These are phyloP conservation scores for Trifolium repens DNA, from an alignment of 306 rosid species.

Conservation along the genomic window DNA sequence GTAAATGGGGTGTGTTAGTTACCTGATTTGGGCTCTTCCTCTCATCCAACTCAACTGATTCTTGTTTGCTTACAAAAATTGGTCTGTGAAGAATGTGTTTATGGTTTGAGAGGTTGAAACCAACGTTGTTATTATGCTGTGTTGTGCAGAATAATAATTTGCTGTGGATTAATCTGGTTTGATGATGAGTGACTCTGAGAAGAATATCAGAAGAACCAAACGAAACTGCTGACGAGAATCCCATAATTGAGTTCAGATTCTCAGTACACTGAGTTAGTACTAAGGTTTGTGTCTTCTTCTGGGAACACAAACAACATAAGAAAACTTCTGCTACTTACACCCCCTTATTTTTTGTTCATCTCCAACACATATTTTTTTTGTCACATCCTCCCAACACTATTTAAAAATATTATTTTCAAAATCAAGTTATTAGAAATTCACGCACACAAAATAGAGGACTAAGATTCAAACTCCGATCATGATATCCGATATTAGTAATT, in stretches of 20 bases:
- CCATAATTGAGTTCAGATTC: neutral
- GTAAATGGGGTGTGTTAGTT: neutral
- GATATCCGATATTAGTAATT: no score
- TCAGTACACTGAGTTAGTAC: no score
- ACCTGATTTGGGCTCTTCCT: conserved; percentile 5
- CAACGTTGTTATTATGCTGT: neutral
- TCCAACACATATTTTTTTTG: no score
- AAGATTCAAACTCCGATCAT: no score
- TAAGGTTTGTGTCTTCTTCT: neutral
- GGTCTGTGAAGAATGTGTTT: neutral
- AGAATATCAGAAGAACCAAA: neutral
- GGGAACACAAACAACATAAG: no score
- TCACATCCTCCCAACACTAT: no score
- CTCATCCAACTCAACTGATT: neutral
- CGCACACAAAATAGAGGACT: no score
- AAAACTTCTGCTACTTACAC: no score
- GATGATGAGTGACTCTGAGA: neutral
- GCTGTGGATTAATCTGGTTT: neutral
- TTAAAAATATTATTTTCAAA: no score
- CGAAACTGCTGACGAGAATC: neutral
- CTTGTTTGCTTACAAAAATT: neutral
- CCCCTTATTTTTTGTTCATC: no score
- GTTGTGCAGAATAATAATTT: neutral
- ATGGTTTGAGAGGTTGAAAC: neutral
- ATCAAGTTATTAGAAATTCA: no score